Evolutionary conservation across 2,329 filamentous ascomycete species (phyloP).

Genomic region (Talaromyces sp.): DNA sequence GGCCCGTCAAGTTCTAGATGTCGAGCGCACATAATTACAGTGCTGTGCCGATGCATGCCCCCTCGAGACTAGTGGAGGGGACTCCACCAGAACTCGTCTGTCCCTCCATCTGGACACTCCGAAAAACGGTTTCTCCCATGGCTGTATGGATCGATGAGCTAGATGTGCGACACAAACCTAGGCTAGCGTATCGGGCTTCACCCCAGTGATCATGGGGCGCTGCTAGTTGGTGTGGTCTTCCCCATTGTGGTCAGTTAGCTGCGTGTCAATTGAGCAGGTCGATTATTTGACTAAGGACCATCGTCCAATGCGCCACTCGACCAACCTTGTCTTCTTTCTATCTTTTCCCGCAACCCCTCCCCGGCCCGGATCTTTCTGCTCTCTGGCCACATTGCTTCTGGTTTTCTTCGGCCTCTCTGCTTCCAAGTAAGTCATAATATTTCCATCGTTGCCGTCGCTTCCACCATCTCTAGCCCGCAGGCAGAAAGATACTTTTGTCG

Average conservation of each 20-base stretch:
- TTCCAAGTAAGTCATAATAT: background rate
- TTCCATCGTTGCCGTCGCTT: background rate
- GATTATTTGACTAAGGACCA: background rate
- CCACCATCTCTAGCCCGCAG: background rate
- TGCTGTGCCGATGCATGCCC: background rate
- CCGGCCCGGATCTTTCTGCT: background rate
- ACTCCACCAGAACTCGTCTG: background rate
- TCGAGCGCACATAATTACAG: background rate
- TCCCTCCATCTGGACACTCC: background rate
- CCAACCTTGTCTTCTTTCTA: constrained; percentile 4
- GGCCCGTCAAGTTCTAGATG: constrained; percentile 5
- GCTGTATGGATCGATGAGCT: background rate
- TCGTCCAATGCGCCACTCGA: background rate
- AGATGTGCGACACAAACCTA: background rate
- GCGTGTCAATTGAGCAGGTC: background rate
- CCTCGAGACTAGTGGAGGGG: constrained; percentile 1
- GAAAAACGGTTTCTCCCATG: background rate
- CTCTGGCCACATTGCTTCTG: background rate
- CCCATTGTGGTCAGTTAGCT: background rate
- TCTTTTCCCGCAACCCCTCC: constrained; percentile 12
- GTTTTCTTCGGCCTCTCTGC: background rate
- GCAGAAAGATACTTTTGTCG: background rate
- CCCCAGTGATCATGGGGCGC: background rate
- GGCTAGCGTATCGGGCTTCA: background rate
- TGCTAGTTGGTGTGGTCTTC: background rate